Conservation (phyloP, 163 green algal species). For the Coccomyxa subellipsoidea region DNA sequence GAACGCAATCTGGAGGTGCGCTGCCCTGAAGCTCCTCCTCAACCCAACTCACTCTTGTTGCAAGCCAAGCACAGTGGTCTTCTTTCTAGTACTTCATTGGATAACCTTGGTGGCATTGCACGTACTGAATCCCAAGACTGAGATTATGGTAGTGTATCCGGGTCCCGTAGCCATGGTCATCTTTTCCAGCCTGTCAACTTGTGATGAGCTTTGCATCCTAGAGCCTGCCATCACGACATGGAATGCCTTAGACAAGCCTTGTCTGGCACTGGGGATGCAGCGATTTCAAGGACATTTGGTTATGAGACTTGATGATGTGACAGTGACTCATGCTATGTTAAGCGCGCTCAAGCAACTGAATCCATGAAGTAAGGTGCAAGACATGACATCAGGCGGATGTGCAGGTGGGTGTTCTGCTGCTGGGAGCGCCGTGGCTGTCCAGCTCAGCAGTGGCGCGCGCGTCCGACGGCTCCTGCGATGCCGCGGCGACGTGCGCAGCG, state of each 20-base stretch:
- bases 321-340: too few species aligned
- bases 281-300: too few species aligned
- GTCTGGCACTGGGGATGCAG: too few species aligned
- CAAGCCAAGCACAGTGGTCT: background rate
- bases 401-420: background rate
- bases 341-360: too few species aligned
- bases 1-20: background rate
- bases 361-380: too few species aligned
- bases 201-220: too few species aligned
- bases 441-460: background rate
- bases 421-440: background rate
- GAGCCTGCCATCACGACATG: too few species aligned
- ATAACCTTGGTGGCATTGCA: too few species aligned
- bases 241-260: too few species aligned
- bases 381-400: too few species aligned
- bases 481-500: background rate
- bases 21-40: background rate
- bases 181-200: too few species aligned
- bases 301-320: too few species aligned
- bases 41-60: background rate
- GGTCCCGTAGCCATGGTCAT: background rate
- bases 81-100: background rate
- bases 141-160: background rate
- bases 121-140: background rate
- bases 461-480: background rate